Conservation (phyloP, 108 stramenopile species). For the Conticribra guillardii region DNA sequence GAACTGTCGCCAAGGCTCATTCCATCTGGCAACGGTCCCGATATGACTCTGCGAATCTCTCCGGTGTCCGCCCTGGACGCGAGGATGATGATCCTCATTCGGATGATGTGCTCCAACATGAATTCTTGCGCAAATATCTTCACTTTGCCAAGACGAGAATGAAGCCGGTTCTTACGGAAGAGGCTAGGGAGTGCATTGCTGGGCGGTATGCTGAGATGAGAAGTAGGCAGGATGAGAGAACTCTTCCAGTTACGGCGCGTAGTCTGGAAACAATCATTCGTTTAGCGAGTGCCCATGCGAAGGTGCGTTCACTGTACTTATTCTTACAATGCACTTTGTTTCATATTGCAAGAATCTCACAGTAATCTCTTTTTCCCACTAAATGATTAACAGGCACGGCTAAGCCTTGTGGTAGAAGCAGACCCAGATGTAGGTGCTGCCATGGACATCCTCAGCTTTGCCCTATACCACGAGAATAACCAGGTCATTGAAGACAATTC, state of each 20-base stretch:
- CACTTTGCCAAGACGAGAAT: constrained; percentile 96
- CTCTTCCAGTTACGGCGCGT: constrained; percentile 95
- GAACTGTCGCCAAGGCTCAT: constrained; percentile 39
- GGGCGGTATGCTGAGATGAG: constrained; percentile 96
- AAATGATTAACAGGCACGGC: constrained; percentile 47
- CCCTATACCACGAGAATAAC: constrained; percentile 85
- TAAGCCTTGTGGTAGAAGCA: constrained; percentile 73
- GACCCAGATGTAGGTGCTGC: constrained; percentile 78
- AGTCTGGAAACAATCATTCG: constrained; percentile 99
- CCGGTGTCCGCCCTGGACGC: constrained; percentile 10
- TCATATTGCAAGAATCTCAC: neutral
- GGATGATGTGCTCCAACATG: constrained; percentile 86
- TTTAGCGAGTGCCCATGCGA: constrained; percentile 96
- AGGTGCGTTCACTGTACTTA: constrained; percentile 58
- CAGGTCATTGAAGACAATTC: constrained; percentile 24
- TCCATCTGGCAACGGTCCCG: constrained; percentile 78
- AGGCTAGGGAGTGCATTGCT: constrained; percentile 94
- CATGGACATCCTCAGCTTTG: constrained; percentile 89
- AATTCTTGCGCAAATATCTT: constrained; percentile 97
- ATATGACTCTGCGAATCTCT: constrained; percentile 12
- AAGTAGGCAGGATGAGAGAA: constrained; percentile 88
- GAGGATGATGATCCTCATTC: constrained; percentile 68
- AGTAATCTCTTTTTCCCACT: neutral
- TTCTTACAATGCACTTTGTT: neutral
- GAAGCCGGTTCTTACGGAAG: constrained; percentile 91